Evolutionary conservation across 2,329 filamentous ascomycete species (phyloP).

Genomic region (Penicillium polonicum): DNA sequence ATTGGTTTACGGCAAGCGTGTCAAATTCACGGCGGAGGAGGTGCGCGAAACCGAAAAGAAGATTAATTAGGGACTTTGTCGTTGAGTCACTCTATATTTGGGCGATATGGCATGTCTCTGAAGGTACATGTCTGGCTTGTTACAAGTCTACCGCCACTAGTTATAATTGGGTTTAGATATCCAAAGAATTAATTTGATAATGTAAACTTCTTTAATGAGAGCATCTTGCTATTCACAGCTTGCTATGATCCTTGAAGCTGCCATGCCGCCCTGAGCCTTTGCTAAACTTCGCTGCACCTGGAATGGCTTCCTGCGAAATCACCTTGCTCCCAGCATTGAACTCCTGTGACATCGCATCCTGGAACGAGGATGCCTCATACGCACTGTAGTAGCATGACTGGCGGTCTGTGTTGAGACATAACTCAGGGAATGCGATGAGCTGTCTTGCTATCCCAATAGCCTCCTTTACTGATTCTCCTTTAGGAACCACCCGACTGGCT

Average conservation of each 20-base stretch:
- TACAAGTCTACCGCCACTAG: not conserved
- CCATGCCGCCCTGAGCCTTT: slow-evolving; percentile 18
- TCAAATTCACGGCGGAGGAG: slow-evolving; percentile 32
- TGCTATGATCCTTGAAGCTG: slow-evolving; percentile 19
- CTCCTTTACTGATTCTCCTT: slow-evolving; percentile 51
- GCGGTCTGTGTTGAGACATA: slow-evolving; percentile 54
- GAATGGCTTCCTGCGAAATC: slow-evolving; percentile 18
- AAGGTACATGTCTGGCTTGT: not conserved
- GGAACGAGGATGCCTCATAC: slow-evolving; percentile 50
- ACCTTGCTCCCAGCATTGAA: slow-evolving; percentile 19
- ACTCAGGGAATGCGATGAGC: slow-evolving; percentile 52
- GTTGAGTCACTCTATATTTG: not conserved
- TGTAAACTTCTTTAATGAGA: slow-evolving; percentile 9
- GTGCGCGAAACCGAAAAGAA: slow-evolving; percentile 21
- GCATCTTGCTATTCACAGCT: slow-evolving; percentile 9
- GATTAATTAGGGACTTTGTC: slow-evolving; percentile 12
- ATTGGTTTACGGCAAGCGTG: slow-evolving; percentile 36
- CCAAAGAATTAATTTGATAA: slow-evolving; percentile 9
- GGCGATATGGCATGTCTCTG: not conserved
- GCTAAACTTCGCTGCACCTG: slow-evolving; percentile 21
- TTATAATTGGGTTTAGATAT: not conserved
- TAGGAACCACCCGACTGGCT: slow-evolving; percentile 53
- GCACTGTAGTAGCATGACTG: slow-evolving; percentile 51
- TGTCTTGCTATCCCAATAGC: slow-evolving; percentile 50
- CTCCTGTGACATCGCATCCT: slow-evolving; percentile 44